Base-by-base conservation (phyloP, 2,329 filamentous ascomycete species). In the Talaromyces sp. region DNA sequence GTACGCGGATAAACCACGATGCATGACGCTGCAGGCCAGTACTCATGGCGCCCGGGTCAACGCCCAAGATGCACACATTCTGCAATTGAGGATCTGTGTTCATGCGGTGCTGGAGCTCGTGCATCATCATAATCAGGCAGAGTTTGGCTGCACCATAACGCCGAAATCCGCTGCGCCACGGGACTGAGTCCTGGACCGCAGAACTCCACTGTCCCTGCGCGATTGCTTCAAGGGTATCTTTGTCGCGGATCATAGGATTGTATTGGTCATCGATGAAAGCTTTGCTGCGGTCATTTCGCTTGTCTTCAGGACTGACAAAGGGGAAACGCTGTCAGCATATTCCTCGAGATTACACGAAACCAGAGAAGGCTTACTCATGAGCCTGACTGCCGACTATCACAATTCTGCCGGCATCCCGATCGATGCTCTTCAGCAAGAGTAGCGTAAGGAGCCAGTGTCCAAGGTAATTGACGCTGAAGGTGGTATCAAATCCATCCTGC, bases 101-200 rank as follows among this genome's bases (percentile, higher is more conserved):
- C 2, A 79, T 64, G 21, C 77, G 75, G 6, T 55, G 39, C 81
- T 81, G 79, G 60, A 68, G 0, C 63, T 79, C 76, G 57, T 76
- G 70, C 63, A 66, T 64, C 67, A 78, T 69, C 73, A 77, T 77
- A 16, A 77, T 67, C 18, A 64, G 68, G 65, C 70, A 78, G 5
- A 78, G 69, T 61, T 77, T 79, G 46, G 73, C 70, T 14, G 74
- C 76, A n/a, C 75, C 76, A 55, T 79, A 79, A 33, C 76, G 70
- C n/a, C 75, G 70, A 60, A 66, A 73, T 6, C 74, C 76, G 39
- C 67, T 63, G 3, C 69, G 66, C 11, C 64, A 14, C 37, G 14
- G 56, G 0, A 64, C 63, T 0, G 69, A 31, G 48, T 74, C 73
- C 21, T 48, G 21, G 14, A 16, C 7, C 3, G 21, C 44, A 48